A percentile compares a stretch with the other conserved stretches of the same genome.
Conservation (phyloP, 768 basidiomycete genomes). For the Lepiota brunneoincarnata region DNA sequence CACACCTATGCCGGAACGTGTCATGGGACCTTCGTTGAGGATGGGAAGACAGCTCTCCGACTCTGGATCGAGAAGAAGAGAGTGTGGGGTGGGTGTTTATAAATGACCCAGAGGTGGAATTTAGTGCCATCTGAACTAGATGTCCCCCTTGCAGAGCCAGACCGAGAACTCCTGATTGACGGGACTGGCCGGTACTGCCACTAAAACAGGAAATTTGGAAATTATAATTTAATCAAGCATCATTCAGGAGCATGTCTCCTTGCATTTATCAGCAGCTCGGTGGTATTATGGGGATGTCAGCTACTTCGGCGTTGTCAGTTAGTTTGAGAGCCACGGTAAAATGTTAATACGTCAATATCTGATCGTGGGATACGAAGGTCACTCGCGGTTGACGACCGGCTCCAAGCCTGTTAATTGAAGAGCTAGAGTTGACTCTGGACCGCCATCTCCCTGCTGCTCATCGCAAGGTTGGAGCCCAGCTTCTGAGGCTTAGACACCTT, state of each 20-base stretch:
- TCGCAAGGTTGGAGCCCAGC: background rate
- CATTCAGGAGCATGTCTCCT: no score
- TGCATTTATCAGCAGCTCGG: no score
- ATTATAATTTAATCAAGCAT: no score
- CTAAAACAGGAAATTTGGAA: background rate
- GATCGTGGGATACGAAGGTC: background rate
- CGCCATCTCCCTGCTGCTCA: background rate
- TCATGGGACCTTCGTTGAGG: slow-evolving; percentile 24
- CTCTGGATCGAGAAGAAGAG: slow-evolving; percentile 27
- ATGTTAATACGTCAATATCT: background rate
- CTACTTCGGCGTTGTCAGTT: no score
- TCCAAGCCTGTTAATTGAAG: background rate
- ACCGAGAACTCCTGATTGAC: background rate
- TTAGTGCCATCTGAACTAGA: slow-evolving; percentile 24
- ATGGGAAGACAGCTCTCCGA: slow-evolving; percentile 25
- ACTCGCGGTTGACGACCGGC: background rate
- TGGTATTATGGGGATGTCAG: no score
- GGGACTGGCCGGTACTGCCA: background rate
- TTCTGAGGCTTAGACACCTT: background rate
- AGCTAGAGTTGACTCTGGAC: slow-evolving; percentile 1
- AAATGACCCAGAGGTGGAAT: slow-evolving; percentile 27
- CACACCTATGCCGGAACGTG: slow-evolving; percentile 49
- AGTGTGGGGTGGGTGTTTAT: slow-evolving; percentile 14
- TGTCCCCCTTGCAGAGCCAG: slow-evolving; percentile 17
- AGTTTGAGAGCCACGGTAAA: no score